Evolutionary conservation across 371 early-diverging fungal genomes (phyloP).

Genomic region (Syncephalastrum sp.): DNA sequence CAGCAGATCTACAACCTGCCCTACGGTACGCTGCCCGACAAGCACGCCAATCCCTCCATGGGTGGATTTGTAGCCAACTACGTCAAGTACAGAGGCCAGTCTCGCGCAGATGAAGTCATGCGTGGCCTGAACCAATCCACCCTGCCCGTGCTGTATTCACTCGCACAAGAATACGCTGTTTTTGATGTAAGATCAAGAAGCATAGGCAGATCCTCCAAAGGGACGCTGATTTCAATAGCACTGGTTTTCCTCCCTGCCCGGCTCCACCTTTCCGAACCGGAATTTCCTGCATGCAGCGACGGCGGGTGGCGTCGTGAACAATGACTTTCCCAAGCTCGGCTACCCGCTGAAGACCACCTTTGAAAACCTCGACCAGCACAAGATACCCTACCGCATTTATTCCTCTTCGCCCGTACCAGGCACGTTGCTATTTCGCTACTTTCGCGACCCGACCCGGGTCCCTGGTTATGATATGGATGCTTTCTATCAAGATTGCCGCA

Average conservation of each 20-base stretch:
- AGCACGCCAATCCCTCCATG: conserved; percentile 13
- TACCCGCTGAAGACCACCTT: conserved; percentile 17
- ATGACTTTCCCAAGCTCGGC: conserved; percentile 14
- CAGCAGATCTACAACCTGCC: conserved; percentile 17
- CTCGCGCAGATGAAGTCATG: conserved; percentile 14
- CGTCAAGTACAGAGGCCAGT: conserved; percentile 6
- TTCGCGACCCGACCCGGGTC: conserved; percentile 10
- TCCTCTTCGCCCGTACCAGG: conserved; percentile 18
- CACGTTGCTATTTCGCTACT: conserved; percentile 16
- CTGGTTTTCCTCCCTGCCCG: conserved; percentile 27
- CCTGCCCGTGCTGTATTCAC: conserved; percentile 18
- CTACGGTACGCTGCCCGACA: conserved; percentile 7
- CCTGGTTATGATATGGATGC: conserved; percentile 11
- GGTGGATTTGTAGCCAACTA: conserved; percentile 20
- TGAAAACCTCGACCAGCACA: conserved; percentile 10
- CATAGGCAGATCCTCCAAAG: neutral
- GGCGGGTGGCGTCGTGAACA: conserved; percentile 19
- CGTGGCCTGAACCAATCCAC: conserved; percentile 13
- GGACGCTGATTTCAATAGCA: conserved; percentile 2
- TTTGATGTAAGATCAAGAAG: conserved; percentile 14
- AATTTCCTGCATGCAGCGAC: conserved; percentile 25
- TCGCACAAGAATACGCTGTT: conserved; percentile 21
- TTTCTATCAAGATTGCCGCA: conserved; percentile 16
- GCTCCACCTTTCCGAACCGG: conserved; percentile 26
- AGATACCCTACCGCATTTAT: conserved; percentile 14